Base-by-base conservation (phyloP, 2,329 filamentous ascomycete species). In the Dothiorella sarmentorum region DNA sequence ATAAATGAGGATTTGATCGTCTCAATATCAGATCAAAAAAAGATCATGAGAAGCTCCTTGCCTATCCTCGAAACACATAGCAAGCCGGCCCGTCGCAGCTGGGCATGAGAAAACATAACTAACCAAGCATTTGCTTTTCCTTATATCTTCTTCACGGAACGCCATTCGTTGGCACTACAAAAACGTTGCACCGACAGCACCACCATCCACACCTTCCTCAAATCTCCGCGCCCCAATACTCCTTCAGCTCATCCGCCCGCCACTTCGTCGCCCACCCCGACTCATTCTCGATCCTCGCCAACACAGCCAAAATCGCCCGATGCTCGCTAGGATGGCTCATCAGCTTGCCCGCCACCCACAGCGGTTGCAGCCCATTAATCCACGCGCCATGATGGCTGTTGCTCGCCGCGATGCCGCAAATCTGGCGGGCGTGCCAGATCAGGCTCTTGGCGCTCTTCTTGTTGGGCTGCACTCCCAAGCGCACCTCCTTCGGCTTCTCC, bases 211-310 rank as follows among this genome's bases (percentile, higher is more conserved):
- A n/a, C n/a, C n/a, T n/a, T n/a, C n/a, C 29, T 45, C 13, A 45
- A 9, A 29, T 45, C 22, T 45, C 43, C 22, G 43, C 75, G 0
- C 80, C 80, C 80, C 79, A 83, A 58, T 78, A 78, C 49, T 78
- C 75, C 44, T 75, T 76, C 45, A 84, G 49, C 65, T 83, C 80
- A 15, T 82, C 77, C 0, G 75, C 77, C 40, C 81, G 68, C 80
- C 80, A 83, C 60, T 73, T 72, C 0, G 81, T 82, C 3, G 75
- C 75, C 80, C 80, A 83, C 0, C 81, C 81, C 6, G 76, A 80
- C 62, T 81, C 78, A 26, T 69, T 69, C 68, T 83, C 80, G 31
- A 83, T 83, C 22, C 72, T 71, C 15, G 74, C 75, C 42, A 81
- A 65, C 13, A 81, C 68, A 10, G 78, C 72, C 10, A 82, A 33